Percentiles rank a stretch among this genome's conserved stretches.
phyloP scores from a whole-genome alignment of 768 basidiomycete genomes.

The Lanmaoa pseudosensibilis region DNA sequence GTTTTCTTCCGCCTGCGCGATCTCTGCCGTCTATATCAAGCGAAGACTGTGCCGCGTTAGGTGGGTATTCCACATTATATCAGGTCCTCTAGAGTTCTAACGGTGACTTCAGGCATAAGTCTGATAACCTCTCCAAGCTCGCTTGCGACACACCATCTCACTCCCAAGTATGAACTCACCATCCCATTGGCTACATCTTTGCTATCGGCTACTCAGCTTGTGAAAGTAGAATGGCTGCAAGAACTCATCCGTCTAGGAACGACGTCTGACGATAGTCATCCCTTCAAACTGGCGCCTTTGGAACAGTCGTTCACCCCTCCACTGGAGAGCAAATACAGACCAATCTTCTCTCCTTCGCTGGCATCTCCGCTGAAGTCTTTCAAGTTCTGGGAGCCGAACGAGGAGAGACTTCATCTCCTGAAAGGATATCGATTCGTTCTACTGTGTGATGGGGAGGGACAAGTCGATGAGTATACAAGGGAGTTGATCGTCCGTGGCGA shows the following conservation, averaged over 20 bases:
- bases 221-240: slow-evolving; percentile 65
- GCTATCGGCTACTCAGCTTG: slow-evolving; percentile 55
- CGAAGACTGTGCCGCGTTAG: slow-evolving; percentile 51
- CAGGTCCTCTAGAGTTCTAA: neutral
- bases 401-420: slow-evolving; percentile 59
- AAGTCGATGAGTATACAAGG: slow-evolving; percentile 47
- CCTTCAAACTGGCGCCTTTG: slow-evolving; percentile 38
- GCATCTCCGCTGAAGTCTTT: slow-evolving; percentile 47
- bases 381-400: slow-evolving; percentile 67
- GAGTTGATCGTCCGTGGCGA: slow-evolving; percentile 58
- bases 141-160: slow-evolving; percentile 65
- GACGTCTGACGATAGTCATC: slow-evolving; percentile 34
- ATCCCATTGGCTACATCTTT: slow-evolving; percentile 57
- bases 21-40: slow-evolving; percentile 38
- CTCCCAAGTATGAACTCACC: slow-evolving; percentile 48
- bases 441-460: slow-evolving; percentile 54
- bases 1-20: slow-evolving; percentile 42
- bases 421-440: slow-evolving; percentile 56
- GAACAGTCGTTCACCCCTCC: slow-evolving; percentile 57
- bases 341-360: slow-evolving; percentile 53
- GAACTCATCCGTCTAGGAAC: slow-evolving; percentile 57
- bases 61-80: slow-evolving; percentile 37
- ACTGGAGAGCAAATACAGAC: slow-evolving; percentile 53
- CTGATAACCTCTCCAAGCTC: slow-evolving; percentile 45
- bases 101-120: slow-evolving; percentile 45